These are phyloP conservation scores for Penicillium italicum DNA, from an alignment of 2,329 filamentous ascomycete genomes.

Conservation along the genomic window DNA sequence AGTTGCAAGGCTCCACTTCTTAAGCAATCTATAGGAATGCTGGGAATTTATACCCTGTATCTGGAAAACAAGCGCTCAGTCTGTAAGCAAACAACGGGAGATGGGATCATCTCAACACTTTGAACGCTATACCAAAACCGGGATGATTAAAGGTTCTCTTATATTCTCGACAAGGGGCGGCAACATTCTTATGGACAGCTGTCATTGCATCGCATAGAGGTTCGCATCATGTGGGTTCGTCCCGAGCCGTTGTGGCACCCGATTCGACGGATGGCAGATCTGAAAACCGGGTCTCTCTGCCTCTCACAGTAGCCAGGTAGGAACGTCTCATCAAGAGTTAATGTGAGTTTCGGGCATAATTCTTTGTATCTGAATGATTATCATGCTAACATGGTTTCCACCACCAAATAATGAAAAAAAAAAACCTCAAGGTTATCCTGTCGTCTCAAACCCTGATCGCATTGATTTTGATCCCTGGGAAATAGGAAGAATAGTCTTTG, in stretches of 20 bases:
- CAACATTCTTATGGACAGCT: too few species aligned
- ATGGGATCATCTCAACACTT: not conserved
- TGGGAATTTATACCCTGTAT: not conserved
- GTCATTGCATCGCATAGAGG: not conserved
- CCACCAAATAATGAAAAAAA: not conserved
- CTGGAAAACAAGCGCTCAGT: not conserved
- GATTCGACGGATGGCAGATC: not conserved
- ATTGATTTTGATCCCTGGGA: not conserved
- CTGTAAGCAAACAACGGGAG: not conserved
- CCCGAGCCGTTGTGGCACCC: constrained; percentile 1
- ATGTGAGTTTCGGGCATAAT: not conserved
- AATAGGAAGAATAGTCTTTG: not conserved
- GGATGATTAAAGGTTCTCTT: too few species aligned
- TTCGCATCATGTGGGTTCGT: not conserved
- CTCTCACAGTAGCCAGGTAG: not conserved
- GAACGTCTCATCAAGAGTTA: not conserved
- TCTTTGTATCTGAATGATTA: not conserved
- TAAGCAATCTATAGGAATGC: too few species aligned
- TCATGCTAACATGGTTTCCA: not conserved
- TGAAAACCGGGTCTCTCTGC: not conserved
- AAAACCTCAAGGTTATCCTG: not conserved
- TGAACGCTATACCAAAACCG: too few species aligned
- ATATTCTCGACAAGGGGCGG: too few species aligned
- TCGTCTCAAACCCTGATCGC: not conserved
- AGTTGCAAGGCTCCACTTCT: too few species aligned